A percentile compares a stretch with the other conserved stretches of the same genome.
Evolutionary conservation across 139 green algal genomes (phyloP).

Genomic region (Eudorina sp.): DNA sequence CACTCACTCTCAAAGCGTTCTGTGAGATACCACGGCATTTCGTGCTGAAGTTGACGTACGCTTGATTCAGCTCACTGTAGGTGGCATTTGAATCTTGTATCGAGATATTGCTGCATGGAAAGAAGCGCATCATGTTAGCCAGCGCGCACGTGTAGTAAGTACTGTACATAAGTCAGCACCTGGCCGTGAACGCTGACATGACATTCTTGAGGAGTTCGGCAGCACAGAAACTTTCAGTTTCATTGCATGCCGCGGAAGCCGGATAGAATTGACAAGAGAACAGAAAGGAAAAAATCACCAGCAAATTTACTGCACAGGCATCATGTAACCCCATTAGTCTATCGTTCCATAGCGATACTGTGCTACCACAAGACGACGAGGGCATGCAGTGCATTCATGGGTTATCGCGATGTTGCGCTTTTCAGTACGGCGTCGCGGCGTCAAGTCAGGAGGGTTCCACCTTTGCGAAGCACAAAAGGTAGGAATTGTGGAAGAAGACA

Average conservation of each 20-base stretch:
- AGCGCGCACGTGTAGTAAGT: neutral
- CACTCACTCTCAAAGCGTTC: neutral
- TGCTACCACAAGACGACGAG: too few relatives aligned
- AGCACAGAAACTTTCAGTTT: neutral
- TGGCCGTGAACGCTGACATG: neutral
- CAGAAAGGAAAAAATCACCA: neutral
- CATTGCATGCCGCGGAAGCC: neutral
- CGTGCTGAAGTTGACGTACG: neutral
- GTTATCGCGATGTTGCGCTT: too few relatives aligned
- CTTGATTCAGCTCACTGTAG: neutral
- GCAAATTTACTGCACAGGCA: neutral
- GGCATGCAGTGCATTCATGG: too few relatives aligned
- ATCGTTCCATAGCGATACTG: too few relatives aligned
- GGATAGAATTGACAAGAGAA: neutral
- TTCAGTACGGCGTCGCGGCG: too few relatives aligned
- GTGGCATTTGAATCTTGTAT: neutral
- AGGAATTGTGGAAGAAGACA: too few relatives aligned
- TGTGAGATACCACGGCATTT: neutral
- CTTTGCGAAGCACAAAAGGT: too few relatives aligned
- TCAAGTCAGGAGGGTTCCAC: too few relatives aligned
- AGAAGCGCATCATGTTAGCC: neutral
- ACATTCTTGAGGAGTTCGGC: neutral
- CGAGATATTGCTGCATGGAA: neutral
- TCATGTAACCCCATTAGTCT: neutral
- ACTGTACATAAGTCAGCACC: neutral